Base-by-base conservation (phyloP, 208 protist species). In the Acanthamoeba castellanii region DNA sequence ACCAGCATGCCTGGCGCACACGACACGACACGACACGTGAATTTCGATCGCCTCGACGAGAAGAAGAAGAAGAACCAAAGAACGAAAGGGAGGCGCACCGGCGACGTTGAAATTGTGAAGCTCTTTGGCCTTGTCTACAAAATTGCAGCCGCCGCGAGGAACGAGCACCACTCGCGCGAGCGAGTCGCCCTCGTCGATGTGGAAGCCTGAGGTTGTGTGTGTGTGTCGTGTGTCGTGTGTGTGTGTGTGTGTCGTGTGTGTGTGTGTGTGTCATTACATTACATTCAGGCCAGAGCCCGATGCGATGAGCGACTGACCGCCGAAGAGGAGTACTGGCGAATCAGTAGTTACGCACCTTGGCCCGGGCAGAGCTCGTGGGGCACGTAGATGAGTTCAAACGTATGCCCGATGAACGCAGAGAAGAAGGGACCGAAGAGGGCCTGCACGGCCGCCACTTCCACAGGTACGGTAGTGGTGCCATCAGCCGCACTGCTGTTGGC, bases 401-500 rank as follows among this genome's bases (percentile, higher is more conserved):
- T 20, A 3, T 81, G 30, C 0, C 70, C 70, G 70, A 81, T 81
- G 70, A 81, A 81, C 30, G 70, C 47, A 11, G 70, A 81, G 37
- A 81, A 81, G 70, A 81, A 81, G 32, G 70, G 70, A 9, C 70
- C 70, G 37, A 81, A 81, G 30, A 45, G 70, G 37, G 70, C 70
- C 37, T 81, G 70, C 30, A 81, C 70, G 8, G 70, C 70, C 11
- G 37, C 34, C 25, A 81, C 70, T 22, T 81, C 34, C 8, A 81
- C 70, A 45, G 20, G 30, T 2, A 0, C 22, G 2, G n/a, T 13
- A 14, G 52, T 3, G 0, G 9, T 7, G 32, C 16, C 22, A 7
- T 74, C 32, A 11, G 11, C 11, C 16, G 16, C 22, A 16, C 25
- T 22, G 27, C 5, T 47, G 42, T 3, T 8, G 42, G 2, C 42